Evolutionary conservation across 805 yeast species (phyloP).

Genomic region (Wickerhamomyces pijperi): DNA sequence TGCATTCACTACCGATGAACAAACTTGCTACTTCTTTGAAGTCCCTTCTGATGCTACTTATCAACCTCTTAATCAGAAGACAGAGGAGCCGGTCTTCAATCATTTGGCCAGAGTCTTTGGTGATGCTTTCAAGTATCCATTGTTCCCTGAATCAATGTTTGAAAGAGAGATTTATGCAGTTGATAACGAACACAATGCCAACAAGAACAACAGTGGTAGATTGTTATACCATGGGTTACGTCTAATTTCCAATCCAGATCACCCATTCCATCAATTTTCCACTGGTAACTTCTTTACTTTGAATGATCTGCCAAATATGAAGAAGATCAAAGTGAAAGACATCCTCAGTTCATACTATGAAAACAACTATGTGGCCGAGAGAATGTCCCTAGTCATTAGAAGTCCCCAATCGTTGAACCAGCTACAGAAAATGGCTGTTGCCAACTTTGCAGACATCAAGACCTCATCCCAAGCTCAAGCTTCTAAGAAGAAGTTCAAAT

Average conservation of each 20-base stretch:
- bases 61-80: slow-evolving; percentile 4
- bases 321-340: slow-evolving; percentile 25
- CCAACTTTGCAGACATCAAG: slow-evolving; percentile 29
- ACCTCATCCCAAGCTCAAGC: neutral
- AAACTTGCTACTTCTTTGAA: slow-evolving; percentile 53
- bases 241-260: slow-evolving; percentile 32
- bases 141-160: slow-evolving; percentile 30
- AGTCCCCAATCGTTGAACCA: slow-evolving; percentile 58
- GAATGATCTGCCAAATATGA: slow-evolving; percentile 21
- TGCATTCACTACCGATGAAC: slow-evolving; percentile 62
- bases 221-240: slow-evolving; percentile 49
- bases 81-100: slow-evolving; percentile 27
- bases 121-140: slow-evolving; percentile 38
- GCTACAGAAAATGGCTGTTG: slow-evolving; percentile 38
- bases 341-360: slow-evolving; percentile 29
- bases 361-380: slow-evolving; percentile 31
- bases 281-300: slow-evolving; percentile 55
- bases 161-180: slow-evolving; percentile 47
- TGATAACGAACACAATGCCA: slow-evolving; percentile 57
- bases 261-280: slow-evolving; percentile 50
- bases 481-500: slow-evolving; percentile 6
- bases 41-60: slow-evolving; percentile 32
- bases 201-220: slow-evolving; percentile 32
- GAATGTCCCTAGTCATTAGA: slow-evolving; percentile 46
- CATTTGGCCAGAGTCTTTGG: slow-evolving; percentile 37